Percentiles rank a stretch among this genome's conserved stretches.
These are phyloP conservation scores for Linnemannia zychae DNA, from an alignment of 192 early-diverging fungal species.

Conservation along the genomic window DNA sequence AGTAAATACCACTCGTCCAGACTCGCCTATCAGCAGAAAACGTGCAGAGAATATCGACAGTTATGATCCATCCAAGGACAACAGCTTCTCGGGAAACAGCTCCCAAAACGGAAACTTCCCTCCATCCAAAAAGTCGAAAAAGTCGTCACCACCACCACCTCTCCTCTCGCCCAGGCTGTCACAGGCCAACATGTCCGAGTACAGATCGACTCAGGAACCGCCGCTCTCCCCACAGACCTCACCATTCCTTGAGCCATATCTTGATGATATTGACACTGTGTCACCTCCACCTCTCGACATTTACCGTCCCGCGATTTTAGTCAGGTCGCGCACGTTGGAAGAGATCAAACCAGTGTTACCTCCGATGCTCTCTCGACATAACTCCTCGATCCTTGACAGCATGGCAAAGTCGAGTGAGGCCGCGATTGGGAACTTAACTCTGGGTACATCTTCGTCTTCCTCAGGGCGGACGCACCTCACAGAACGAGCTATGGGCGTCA, in stretches of 20 bases:
- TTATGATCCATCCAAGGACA: not conserved
- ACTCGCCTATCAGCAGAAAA: conserved; percentile 47
- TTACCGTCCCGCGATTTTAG: not conserved
- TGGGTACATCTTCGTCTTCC: not conserved
- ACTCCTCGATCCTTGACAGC: not conserved
- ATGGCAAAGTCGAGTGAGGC: conserved; percentile 9
- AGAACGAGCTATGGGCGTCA: conserved; percentile 30
- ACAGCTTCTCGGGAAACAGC: not conserved
- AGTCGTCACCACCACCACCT: conserved; percentile 20
- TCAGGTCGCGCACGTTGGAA: conserved; percentile 27
- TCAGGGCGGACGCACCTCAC: not conserved
- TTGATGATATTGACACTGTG: not conserved
- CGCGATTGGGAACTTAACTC: conserved; percentile 25
- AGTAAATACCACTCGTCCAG: not conserved
- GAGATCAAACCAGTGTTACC: conserved; percentile 16
- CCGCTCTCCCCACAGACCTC: conserved; percentile 26
- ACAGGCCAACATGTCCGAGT: conserved; percentile 33
- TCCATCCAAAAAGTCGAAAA: conserved; percentile 46
- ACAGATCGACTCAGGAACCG: conserved; percentile 33
- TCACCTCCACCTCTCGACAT: not conserved
- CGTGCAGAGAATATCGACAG: conserved; percentile 33
- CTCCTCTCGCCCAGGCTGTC: conserved; percentile 8
- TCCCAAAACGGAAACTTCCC: conserved; percentile 17
- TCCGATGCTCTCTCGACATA: not conserved
- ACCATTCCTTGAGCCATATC: conserved; percentile 19